Evolutionary conservation across 2,329 filamentous ascomycete species (phyloP).

Genomic region (Talaromyces funiculosus): DNA sequence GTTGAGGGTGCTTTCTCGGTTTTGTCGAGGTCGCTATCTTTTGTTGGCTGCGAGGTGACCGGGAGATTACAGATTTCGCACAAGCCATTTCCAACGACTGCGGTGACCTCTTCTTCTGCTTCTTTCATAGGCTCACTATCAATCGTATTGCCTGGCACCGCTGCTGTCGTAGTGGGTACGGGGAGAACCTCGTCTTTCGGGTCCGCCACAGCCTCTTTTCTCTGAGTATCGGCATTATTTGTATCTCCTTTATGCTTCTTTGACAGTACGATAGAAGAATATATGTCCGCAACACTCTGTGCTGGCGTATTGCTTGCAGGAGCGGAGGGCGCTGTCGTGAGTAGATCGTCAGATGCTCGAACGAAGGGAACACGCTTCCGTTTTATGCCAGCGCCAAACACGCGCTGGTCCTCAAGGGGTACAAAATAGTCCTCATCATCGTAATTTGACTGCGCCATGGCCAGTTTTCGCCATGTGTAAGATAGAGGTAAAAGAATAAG

Average conservation of each 20-base stretch:
- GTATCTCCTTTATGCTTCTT: conserved; percentile 16
- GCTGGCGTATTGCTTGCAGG: conserved; percentile 18
- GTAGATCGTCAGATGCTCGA: conserved; percentile 38
- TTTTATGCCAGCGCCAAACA: conserved; percentile 59
- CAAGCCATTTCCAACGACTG: neutral
- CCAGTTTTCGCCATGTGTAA: neutral
- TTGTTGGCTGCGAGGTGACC: conserved; percentile 21
- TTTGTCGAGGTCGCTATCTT: neutral
- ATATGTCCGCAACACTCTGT: conserved; percentile 34
- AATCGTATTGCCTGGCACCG: neutral
- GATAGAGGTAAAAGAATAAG: too few species aligned
- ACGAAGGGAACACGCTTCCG: conserved; percentile 58
- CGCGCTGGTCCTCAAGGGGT: conserved; percentile 54
- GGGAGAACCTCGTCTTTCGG: neutral
- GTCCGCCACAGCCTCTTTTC: neutral
- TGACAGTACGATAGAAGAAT: conserved; percentile 44
- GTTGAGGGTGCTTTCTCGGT: conserved; percentile 7
- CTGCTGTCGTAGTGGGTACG: conserved; percentile 14
- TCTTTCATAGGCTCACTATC: neutral
- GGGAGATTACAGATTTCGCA: conserved; percentile 61
- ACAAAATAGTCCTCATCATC: conserved; percentile 55
- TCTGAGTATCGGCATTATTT: conserved; percentile 10
- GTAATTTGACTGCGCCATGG: conserved; percentile 16
- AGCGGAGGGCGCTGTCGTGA: conserved; percentile 16
- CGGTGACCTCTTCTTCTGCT: neutral